Percentiles rank a stretch among this genome's conserved stretches.
phyloP scores from a whole-genome alignment of 345 rosid genomes.

The Populus simonii region DNA sequence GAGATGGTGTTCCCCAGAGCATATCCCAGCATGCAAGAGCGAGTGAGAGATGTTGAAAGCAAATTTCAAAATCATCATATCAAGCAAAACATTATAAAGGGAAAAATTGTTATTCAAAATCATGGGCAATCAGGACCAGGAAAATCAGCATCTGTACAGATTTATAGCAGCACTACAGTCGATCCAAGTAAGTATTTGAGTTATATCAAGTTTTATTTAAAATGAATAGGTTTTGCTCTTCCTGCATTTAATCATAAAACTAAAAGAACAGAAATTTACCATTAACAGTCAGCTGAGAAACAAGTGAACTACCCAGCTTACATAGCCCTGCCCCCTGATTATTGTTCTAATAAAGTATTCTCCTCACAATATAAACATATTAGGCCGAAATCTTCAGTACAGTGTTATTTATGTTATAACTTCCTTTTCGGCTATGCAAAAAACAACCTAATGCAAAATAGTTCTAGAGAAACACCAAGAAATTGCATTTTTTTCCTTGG shows the following conservation, averaged over 20 bases:
- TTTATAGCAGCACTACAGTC: conserved; percentile 40
- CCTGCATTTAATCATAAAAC: no score
- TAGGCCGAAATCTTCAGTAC: background rate
- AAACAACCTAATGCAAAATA: background rate
- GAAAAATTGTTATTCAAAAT: conserved; percentile 33
- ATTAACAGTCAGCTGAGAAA: no score
- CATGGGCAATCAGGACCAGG: conserved; percentile 48
- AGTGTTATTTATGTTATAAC: background rate
- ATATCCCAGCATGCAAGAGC: conserved; percentile 10
- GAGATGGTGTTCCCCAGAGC: conserved; percentile 10
- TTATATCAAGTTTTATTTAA: background rate
- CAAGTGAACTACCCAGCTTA: no score
- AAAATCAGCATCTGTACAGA: conserved; percentile 42
- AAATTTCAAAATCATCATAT: background rate
- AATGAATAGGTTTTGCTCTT: background rate
- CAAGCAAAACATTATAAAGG: conserved; percentile 27
- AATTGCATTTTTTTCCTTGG: background rate
- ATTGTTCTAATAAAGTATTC: no score
- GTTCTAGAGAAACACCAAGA: background rate
- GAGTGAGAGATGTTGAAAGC: background rate
- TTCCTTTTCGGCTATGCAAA: background rate
- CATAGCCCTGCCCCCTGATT: no score
- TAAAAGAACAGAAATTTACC: no score
- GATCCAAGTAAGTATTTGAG: conserved; percentile 42
- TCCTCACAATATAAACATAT: background rate